phyloP scores from a whole-genome alignment of 441 rosid genomes.

The Corymbia calophylla region DNA sequence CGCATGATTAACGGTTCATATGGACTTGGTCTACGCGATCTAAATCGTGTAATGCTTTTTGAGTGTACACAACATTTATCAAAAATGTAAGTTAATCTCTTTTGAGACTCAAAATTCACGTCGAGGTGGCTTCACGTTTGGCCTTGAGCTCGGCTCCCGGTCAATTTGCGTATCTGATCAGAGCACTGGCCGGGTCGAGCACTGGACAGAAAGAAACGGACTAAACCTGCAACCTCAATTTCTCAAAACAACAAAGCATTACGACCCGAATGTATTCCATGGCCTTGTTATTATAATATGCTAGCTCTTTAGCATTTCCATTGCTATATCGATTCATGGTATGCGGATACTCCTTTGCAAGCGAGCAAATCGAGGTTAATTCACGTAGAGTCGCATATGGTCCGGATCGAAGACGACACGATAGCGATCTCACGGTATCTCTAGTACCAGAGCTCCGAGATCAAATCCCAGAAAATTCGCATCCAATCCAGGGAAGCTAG shows the following conservation, averaged over 20 bases:
- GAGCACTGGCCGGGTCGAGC: not conserved
- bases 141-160: not conserved
- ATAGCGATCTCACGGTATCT: not conserved
- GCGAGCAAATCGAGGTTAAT: too few relatives aligned
- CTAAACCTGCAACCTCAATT: not conserved
- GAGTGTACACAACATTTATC: not conserved
- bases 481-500: not conserved
- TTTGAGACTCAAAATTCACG: not conserved
- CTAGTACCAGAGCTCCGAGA: not conserved
- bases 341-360: too few relatives aligned
- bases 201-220: not conserved
- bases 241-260: not conserved
- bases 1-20: not conserved
- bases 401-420: not conserved
- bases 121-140: not conserved
- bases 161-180: not conserved
- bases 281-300: not conserved
- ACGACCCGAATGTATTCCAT: too few relatives aligned
- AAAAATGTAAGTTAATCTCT: not conserved
- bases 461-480: not conserved
- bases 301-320: not conserved
- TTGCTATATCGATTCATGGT: too few relatives aligned
- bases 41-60: not conserved
- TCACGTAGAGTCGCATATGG: not conserved
- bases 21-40: not conserved